Evolutionary conservation across 352 stramenopile genomes (phyloP), one percentile per base, ranked within the genome.

Genomic region (Saprolegnia diclina): DNA sequence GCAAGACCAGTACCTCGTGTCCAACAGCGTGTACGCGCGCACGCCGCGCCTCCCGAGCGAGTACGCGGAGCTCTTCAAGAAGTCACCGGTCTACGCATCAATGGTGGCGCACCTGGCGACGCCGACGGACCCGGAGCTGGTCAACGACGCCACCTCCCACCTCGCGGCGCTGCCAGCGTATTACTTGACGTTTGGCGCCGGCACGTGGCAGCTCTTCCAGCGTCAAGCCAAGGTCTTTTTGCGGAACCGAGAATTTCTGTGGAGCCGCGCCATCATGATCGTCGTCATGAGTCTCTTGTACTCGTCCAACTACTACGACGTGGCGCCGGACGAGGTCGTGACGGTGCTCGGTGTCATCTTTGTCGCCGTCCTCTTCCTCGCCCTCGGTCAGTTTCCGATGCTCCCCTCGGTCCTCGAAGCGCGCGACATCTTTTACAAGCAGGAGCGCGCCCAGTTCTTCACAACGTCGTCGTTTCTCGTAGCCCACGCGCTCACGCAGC

Each of bases 291-390:
- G 72, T 9, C 65, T 81, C 18, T 52, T 81, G 0, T 79, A 80
- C 64, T 59, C 67, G 0, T 74, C 68, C n/a, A 71, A 78, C 9
- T 83, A 79, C 64, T 80, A 77, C 64, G 71, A 79, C 37, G 74
- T 77, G 42, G 48, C 76, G 42, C 67, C 74, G 35, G 64, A 72
- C n/a, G 72, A 83, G 14, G 68, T 79, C 14, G 19, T 61, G 40
- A 16, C 7, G 2, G 72, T 90, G 5, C 78, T 91, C 70, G 84
- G 85, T 29, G 80, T 93, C 61, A 74, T 95, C 16, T 95, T 94
- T 72, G 76, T 83, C 9, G 71, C 66, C 29, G 66, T 87, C 42
- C 75, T 91, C 35, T 88, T 82, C 54, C 71, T 80, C 13, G 74
- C 72, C 29, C 48, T 90, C 40, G 76, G 77, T 42, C 71, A 73